phyloP scores from a whole-genome alignment of 176 grass and related monocot species.

The Carex pumila region DNA sequence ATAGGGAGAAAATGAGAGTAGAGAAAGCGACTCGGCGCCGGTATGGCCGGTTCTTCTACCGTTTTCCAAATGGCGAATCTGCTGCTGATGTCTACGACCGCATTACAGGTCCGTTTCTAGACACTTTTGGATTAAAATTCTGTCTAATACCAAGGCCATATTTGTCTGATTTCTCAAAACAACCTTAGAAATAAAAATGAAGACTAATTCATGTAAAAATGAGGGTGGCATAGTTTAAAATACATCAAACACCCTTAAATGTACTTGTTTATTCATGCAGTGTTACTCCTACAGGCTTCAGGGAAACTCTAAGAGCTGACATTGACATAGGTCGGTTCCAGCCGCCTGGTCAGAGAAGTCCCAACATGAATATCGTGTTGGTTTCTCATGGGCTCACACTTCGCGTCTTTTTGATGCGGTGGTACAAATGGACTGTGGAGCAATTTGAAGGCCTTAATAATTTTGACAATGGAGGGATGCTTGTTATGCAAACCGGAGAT shows the following conservation, averaged over 20 bases:
- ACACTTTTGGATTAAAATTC: neutral
- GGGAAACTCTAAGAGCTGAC: conserved; percentile 60
- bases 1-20: conserved; percentile 46
- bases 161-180: neutral
- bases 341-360: conserved; percentile 26
- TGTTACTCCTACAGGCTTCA: conserved; percentile 51
- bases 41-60: conserved; percentile 70
- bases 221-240: neutral
- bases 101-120: conserved; percentile 37
- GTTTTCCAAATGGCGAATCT: conserved; percentile 67
- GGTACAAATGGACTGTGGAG: conserved; percentile 77
- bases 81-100: conserved; percentile 74
- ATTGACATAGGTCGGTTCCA: conserved; percentile 60
- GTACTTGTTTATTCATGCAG: conserved; percentile 40
- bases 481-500: conserved; percentile 58
- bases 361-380: conserved; percentile 55
- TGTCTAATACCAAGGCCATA: neutral
- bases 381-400: conserved; percentile 64
- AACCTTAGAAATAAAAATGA: neutral
- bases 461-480: conserved; percentile 39
- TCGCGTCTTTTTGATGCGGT: conserved; percentile 67
- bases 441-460: conserved; percentile 59
- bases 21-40: conserved; percentile 46
- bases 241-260: neutral
- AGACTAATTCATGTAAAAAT: neutral